These are phyloP conservation scores for Salix brachista DNA, from an alignment of 345 rosid species.

Conservation along the genomic window DNA sequence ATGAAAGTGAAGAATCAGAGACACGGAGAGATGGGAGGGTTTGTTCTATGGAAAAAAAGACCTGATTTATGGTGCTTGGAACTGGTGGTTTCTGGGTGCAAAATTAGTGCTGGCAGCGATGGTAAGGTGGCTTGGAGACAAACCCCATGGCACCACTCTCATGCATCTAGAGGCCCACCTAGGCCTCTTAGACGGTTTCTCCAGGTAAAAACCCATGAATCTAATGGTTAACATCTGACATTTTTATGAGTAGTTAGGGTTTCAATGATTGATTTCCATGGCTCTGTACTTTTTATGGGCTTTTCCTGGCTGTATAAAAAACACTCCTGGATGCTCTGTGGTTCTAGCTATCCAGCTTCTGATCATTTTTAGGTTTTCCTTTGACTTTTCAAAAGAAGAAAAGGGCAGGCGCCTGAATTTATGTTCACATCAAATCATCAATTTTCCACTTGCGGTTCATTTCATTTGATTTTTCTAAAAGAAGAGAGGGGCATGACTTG, in stretches of 20 bases:
- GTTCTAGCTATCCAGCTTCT: not conserved
- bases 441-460: not conserved
- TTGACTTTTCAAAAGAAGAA: not conserved
- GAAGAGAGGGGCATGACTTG: not conserved
- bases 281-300: not conserved
- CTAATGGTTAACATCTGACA: not conserved
- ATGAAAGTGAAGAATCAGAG: slow-evolving; percentile 43
- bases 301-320: not conserved
- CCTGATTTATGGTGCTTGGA: slow-evolving; percentile 88
- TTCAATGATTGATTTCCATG: not conserved
- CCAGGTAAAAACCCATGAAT: slow-evolving; percentile 41
- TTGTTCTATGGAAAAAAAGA: slow-evolving; percentile 87
- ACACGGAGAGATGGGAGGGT: slow-evolving; percentile 78
- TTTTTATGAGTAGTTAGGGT: not conserved
- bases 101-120: slow-evolving; percentile 91
- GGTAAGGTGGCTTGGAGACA: slow-evolving; percentile 91
- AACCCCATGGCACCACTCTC: slow-evolving; percentile 92
- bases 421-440: slow-evolving; percentile 1
- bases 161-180: slow-evolving; percentile 82
- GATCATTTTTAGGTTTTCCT: not conserved
- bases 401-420: slow-evolving; percentile 8
- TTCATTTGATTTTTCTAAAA: not conserved
- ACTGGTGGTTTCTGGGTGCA: slow-evolving; percentile 78
- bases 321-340: not conserved
- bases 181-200: slow-evolving; percentile 79